A percentile compares a stretch with the other conserved stretches of the same genome.
phyloP scores from a whole-genome alignment of 73 alveolate species.

The Symbiodinium pilosum region DNA sequence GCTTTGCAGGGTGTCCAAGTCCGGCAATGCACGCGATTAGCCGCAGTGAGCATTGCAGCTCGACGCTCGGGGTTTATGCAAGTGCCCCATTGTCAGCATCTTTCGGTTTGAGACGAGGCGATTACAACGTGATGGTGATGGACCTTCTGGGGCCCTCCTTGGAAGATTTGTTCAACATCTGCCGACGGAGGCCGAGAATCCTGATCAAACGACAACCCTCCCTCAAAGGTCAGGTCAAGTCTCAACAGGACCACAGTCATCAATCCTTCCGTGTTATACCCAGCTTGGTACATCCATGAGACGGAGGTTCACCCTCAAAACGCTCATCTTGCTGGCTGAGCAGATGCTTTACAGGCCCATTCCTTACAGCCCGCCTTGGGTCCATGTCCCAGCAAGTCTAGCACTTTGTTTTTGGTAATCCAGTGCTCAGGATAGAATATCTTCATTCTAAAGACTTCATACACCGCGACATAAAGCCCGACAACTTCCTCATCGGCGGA shows the following conservation, averaged over 20 bases:
- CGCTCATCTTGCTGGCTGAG: conserved; percentile 97
- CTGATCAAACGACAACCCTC: background rate
- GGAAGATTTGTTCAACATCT: conserved; percentile 97
- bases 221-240: too few relatives aligned
- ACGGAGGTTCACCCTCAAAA: conserved; percentile 96
- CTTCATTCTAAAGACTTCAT: conserved; percentile 97
- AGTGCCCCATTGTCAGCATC: too few relatives aligned
- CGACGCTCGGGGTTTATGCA: too few relatives aligned
- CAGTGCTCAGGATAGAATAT: conserved; percentile 95
- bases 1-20: too few relatives aligned
- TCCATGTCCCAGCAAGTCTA: too few relatives aligned
- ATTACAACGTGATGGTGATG: conserved; percentile 97
- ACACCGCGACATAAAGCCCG: conserved; percentile 98
- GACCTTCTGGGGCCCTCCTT: conserved; percentile 97
- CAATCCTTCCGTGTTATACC: too few relatives aligned
- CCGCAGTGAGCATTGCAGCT: too few relatives aligned
- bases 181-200: conserved; percentile 95
- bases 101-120: conserved; percentile 96
- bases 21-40: too few relatives aligned
- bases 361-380: too few relatives aligned
- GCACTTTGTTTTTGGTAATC: background rate
- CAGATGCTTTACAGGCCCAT: conserved; percentile 96
- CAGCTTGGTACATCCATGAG: too few relatives aligned
- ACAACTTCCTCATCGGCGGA: conserved; percentile 97
- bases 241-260: too few relatives aligned